phyloP scores from a whole-genome alignment of 805 yeast genomes.

The Kodamaea laetipori region DNA sequence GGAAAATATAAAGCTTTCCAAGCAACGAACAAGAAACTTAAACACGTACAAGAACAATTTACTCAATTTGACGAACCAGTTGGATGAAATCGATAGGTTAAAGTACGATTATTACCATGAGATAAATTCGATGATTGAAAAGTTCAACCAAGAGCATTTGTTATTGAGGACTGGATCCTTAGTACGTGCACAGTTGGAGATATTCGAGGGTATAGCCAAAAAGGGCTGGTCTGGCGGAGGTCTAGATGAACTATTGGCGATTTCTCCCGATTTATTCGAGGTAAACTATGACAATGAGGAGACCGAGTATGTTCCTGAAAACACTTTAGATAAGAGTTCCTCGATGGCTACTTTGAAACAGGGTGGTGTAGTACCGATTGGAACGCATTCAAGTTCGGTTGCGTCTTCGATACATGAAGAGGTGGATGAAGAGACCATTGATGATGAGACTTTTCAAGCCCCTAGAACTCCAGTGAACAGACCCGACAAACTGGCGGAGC shows the following conservation, averaged over 20 bases:
- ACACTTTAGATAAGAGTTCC: conserved; percentile 10
- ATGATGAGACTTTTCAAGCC: conserved; percentile 3
- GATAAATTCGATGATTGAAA: conserved; percentile 60
- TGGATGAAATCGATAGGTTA: conserved; percentile 75
- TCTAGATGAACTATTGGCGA: conserved; percentile 63
- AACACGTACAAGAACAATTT: conserved; percentile 68
- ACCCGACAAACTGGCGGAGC: conserved; percentile 2
- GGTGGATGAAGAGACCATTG: background rate
- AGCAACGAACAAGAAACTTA: conserved; percentile 63
- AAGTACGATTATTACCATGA: conserved; percentile 75
- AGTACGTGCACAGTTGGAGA: conserved; percentile 78
- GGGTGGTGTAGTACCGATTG: background rate
- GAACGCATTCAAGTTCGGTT: background rate
- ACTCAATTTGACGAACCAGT: conserved; percentile 65
- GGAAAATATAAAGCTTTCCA: conserved; percentile 59
- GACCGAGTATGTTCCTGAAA: background rate
- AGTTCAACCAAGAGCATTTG: conserved; percentile 55
- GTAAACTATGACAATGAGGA: conserved; percentile 12
- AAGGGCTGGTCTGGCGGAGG: conserved; percentile 92
- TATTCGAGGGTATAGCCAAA: conserved; percentile 75
- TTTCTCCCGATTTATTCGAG: conserved; percentile 58
- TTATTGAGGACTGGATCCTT: conserved; percentile 60
- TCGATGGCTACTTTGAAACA: conserved; percentile 14
- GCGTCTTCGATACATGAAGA: background rate
- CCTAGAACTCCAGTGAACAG: conserved; percentile 4